A percentile compares a stretch with the other conserved stretches of the same genome.
Evolutionary conservation across 768 basidiomycete genomes (phyloP).

Genomic region (Naganishia onofrii): DNA sequence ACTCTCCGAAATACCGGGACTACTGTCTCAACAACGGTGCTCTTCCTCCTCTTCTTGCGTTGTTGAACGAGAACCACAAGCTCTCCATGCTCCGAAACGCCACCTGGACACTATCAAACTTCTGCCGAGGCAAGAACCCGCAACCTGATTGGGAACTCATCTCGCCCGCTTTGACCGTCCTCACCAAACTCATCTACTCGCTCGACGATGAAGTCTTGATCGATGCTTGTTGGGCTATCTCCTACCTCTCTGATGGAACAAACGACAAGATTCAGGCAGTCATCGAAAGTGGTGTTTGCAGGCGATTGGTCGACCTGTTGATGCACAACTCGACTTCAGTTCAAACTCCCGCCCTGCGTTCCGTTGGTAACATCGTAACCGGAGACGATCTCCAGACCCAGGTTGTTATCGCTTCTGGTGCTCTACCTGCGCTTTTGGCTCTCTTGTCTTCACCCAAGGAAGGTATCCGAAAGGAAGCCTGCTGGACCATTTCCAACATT

Average conservation of each 20-base stretch:
- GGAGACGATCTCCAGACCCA: slow-evolving; percentile 99
- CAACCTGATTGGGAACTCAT: slow-evolving; percentile 98
- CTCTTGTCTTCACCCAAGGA: slow-evolving; percentile 95
- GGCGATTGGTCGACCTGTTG: slow-evolving; percentile 92
- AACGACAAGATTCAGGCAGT: slow-evolving; percentile 99
- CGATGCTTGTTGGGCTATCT: slow-evolving; percentile 99
- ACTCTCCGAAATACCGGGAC: slow-evolving; percentile 95
- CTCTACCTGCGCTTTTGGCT: slow-evolving; percentile 87
- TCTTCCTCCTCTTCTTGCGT: slow-evolving; percentile 78
- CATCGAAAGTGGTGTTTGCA: slow-evolving; percentile 95
- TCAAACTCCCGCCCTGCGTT: slow-evolving; percentile 95
- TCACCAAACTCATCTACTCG: slow-evolving; percentile 97
- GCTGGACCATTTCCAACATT: slow-evolving; percentile 99
- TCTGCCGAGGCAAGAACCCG: slow-evolving; percentile 95
- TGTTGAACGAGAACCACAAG: slow-evolving; percentile 93
- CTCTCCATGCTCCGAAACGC: slow-evolving; percentile 95
- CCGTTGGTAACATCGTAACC: slow-evolving; percentile 98
- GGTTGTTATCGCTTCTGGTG: slow-evolving; percentile 96
- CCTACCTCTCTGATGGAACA: slow-evolving; percentile 96
- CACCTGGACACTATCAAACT: slow-evolving; percentile 99
- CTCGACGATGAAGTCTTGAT: slow-evolving; percentile 98
- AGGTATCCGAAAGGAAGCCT: slow-evolving; percentile 97
- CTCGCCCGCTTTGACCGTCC: slow-evolving; percentile 89
- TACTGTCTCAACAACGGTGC: slow-evolving; percentile 93
- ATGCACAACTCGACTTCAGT: slow-evolving; percentile 79